Evolutionary conservation across 345 rosid species (phyloP).

Genomic region (Hypericum androsaemum): DNA sequence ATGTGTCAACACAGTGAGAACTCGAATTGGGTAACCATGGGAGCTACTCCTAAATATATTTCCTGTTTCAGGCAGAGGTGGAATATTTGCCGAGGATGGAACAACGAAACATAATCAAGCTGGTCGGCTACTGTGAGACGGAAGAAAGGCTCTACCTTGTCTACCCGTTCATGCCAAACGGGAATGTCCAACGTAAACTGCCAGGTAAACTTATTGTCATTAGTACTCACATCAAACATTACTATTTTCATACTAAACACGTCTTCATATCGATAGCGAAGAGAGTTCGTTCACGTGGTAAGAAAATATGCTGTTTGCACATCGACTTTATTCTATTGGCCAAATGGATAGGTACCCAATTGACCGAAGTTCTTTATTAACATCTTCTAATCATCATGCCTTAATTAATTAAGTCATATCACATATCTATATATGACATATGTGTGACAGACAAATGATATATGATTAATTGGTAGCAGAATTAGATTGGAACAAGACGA

Average conservation of each 20-base stretch:
- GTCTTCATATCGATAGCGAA: too few species aligned
- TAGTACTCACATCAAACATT: too few species aligned
- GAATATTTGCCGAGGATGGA: neutral
- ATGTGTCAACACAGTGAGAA: too few species aligned
- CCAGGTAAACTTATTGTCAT: neutral
- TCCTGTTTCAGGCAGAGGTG: conserved; percentile 5
- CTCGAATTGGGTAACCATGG: too few species aligned
- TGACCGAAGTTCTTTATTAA: too few species aligned
- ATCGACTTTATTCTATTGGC: too few species aligned
- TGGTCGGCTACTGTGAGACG: conserved; percentile 12
- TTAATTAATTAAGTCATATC: neutral
- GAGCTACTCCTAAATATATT: too few species aligned
- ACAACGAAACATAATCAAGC: conserved; percentile 9
- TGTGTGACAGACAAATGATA: neutral
- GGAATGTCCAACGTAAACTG: neutral
- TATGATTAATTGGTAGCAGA: neutral
- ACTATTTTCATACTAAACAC: too few species aligned
- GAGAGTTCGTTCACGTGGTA: too few species aligned
- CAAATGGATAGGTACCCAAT: too few species aligned
- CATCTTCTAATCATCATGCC: neutral
- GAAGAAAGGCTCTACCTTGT: conserved; percentile 10
- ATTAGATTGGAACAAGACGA: conserved; percentile 1
- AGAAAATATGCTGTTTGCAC: too few species aligned
- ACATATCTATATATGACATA: neutral
- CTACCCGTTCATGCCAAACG: conserved; percentile 11